Conservation (phyloP, 768 basidiomycete species). For the Paxillus ammoniavirescens region DNA sequence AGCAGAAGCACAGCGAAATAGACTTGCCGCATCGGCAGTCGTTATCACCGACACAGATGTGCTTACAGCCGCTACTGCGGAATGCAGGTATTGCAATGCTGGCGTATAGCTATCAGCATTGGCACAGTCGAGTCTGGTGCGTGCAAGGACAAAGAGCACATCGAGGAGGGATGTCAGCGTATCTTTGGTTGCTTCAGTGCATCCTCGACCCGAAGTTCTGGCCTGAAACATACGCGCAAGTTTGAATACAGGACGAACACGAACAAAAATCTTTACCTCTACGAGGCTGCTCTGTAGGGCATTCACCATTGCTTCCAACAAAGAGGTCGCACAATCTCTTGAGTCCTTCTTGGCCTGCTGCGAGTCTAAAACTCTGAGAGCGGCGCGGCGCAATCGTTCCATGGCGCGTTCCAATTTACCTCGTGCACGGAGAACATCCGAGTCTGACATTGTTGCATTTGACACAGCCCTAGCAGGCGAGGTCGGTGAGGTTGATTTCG, state of each 20-base stretch:
- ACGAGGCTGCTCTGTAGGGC: constrained; percentile 30
- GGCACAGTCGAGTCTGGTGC: constrained; percentile 36
- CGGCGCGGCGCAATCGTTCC: constrained; percentile 55
- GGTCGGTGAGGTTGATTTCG: not conserved
- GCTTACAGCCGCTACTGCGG: constrained; percentile 34
- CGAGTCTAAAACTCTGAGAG: constrained; percentile 46
- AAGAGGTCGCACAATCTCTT: constrained; percentile 12
- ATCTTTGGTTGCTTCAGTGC: constrained; percentile 31
- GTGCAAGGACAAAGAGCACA: constrained; percentile 53
- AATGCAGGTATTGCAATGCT: constrained; percentile 47
- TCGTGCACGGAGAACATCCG: constrained; percentile 32
- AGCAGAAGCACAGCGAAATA: constrained; percentile 67
- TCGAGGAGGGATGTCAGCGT: constrained; percentile 49
- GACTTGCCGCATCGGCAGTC: constrained; percentile 42
- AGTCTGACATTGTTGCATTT: not conserved
- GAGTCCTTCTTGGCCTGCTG: constrained; percentile 6
- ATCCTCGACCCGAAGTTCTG: not conserved
- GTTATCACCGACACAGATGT: constrained; percentile 4
- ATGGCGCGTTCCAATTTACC: constrained; percentile 60
- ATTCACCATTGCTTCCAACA: constrained; percentile 38
- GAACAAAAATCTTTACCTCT: constrained; percentile 25
- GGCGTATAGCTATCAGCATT: constrained; percentile 46
- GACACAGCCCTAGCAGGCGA: not conserved
- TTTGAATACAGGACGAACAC: not conserved
- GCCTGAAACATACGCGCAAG: constrained; percentile 2